Conservation (phyloP, 805 yeast genomes). For the Danielia reshetovae region DNA sequence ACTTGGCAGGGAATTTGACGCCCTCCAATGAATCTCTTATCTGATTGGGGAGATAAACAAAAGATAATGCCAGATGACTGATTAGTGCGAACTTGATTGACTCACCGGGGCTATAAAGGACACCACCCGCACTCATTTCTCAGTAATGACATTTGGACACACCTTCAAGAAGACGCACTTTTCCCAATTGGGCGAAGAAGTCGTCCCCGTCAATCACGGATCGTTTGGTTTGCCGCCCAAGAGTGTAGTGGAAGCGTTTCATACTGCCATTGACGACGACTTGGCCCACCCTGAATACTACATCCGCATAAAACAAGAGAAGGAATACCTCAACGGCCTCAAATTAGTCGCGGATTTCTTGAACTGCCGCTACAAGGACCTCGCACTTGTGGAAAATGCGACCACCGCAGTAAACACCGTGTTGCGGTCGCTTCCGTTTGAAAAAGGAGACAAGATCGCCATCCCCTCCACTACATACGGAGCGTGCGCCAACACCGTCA, state of each 20-base stretch:
- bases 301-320: conserved; percentile 23
- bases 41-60: too few species aligned
- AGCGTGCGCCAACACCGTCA: conserved; percentile 51
- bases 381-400: conserved; percentile 58
- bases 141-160: conserved; percentile 43
- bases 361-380: conserved; percentile 41
- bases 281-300: conserved; percentile 46
- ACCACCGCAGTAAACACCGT: conserved; percentile 57
- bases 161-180: conserved; percentile 47
- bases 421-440: conserved; percentile 50
- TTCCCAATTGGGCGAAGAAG: conserved; percentile 33
- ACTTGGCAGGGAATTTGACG: too few species aligned
- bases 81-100: too few species aligned
- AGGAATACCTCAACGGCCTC: conserved; percentile 31
- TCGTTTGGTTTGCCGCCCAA: conserved; percentile 57
- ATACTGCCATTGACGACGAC: conserved; percentile 15
- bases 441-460: conserved; percentile 49
- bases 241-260: conserved; percentile 27
- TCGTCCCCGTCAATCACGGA: conserved; percentile 58
- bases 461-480: conserved; percentile 49
- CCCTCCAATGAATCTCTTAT: too few species aligned
- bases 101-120: too few species aligned
- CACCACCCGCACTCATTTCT: too few species aligned
- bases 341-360: conserved; percentile 37
- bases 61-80: too few species aligned